phyloP scores from a whole-genome alignment of 176 grass and related monocot species.

The Aechmea fasciata region DNA sequence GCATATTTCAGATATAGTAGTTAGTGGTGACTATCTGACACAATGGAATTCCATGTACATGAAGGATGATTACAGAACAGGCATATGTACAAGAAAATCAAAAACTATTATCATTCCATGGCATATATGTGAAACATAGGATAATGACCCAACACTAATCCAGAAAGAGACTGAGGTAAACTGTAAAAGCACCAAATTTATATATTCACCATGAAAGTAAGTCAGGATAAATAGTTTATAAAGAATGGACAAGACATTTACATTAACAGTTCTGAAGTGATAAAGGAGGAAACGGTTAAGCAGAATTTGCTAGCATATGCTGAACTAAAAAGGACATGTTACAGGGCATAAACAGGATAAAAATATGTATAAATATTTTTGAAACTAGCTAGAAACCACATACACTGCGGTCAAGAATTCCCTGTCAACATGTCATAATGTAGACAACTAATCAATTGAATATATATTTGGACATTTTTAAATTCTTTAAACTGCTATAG shows the following conservation, averaged over 20 bases:
- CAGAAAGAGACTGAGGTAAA: too few species aligned
- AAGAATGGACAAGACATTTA: not conserved
- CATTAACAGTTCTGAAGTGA: not conserved
- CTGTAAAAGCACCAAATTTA: not conserved
- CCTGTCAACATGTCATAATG: too few species aligned
- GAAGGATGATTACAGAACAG: not conserved
- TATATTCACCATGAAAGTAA: not conserved
- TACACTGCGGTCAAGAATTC: too few species aligned
- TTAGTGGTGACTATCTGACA: not conserved
- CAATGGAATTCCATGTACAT: not conserved
- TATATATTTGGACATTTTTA: too few species aligned
- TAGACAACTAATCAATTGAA: too few species aligned
- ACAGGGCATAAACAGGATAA: not conserved
- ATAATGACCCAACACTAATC: not conserved
- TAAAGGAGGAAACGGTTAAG: not conserved
- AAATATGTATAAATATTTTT: not conserved
- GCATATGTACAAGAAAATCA: not conserved
- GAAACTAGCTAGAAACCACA: too few species aligned
- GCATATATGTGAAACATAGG: not conserved
- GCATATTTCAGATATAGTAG: constrained; percentile 11
- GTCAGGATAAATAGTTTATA: not conserved
- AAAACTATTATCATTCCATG: not conserved
- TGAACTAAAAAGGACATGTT: not conserved
- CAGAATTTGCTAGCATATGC: not conserved
- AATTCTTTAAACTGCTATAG: too few species aligned